phyloP scores from a whole-genome alignment of 1,284 basidiomycete genomes.

The Schizophyllum amplum region DNA sequence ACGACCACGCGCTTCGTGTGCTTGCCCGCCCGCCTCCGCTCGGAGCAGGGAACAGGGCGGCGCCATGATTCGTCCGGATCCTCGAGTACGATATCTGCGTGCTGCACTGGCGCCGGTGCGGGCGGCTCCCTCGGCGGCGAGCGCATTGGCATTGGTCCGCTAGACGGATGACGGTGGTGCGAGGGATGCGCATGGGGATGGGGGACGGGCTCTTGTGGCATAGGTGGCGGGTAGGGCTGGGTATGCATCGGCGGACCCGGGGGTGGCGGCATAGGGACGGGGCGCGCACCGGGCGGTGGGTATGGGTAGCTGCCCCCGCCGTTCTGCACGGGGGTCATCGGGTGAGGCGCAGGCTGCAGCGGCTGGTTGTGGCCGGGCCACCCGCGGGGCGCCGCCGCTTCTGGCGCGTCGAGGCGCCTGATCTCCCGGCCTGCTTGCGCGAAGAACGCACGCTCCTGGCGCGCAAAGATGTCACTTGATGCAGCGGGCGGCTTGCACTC shows the following conservation, averaged over 20 bases:
- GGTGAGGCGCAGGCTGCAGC: slow-evolving; percentile 15
- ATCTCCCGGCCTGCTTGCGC: slow-evolving; percentile 68
- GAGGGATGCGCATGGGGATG: slow-evolving; percentile 10
- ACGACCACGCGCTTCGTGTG: slow-evolving; percentile 61
- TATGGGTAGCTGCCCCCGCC: not conserved
- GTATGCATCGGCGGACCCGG: not conserved
- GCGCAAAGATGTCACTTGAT: slow-evolving; percentile 61
- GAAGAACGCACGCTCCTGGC: slow-evolving; percentile 69
- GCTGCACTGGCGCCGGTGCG: not conserved
- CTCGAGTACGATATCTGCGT: not conserved
- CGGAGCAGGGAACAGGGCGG: slow-evolving; percentile 55
- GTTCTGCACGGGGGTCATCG: slow-evolving; percentile 5
- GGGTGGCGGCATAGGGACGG: not conserved
- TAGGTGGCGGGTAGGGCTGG: slow-evolving; percentile 2
- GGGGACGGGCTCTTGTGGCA: slow-evolving; percentile 1
- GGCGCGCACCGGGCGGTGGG: not conserved
- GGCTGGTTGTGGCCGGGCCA: not conserved
- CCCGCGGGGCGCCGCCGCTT: not conserved
- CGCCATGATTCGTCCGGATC: slow-evolving; percentile 61
- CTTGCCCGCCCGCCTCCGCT: slow-evolving; percentile 64
- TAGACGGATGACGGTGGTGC: slow-evolving; percentile 1
- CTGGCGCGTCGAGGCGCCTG: slow-evolving; percentile 44
- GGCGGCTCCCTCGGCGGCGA: not conserved
- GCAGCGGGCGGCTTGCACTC: slow-evolving; percentile 19
- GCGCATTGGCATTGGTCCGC: not conserved